These are phyloP conservation scores for Backusella westeae DNA, from an alignment of 192 early-diverging fungal genomes.

Conservation along the genomic window DNA sequence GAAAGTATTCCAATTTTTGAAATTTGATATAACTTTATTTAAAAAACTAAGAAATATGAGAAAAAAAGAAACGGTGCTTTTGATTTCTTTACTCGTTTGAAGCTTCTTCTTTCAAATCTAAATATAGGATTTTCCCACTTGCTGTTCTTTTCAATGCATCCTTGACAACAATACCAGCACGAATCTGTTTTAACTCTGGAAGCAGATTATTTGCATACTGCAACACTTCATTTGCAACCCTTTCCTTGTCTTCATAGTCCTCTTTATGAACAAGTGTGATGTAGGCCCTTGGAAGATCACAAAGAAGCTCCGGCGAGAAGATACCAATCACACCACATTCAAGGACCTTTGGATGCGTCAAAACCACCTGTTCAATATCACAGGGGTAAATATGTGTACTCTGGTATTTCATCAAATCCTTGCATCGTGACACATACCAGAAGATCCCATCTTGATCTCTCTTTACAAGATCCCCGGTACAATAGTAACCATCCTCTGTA, in stretches of 20 bases:
- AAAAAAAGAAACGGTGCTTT: not conserved
- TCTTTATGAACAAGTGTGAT: not conserved
- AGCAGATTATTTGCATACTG: not conserved
- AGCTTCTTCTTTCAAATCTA: not conserved
- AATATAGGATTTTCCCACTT: not conserved
- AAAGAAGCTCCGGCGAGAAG: not conserved
- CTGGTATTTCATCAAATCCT: conserved; percentile 87
- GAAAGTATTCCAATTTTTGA: too few species aligned
- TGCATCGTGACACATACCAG: conserved; percentile 77
- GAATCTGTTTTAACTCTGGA: not conserved
- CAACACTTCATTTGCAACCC: not conserved
- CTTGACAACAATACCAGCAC: not conserved
- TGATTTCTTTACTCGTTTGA: not conserved
- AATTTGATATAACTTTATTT: too few species aligned
- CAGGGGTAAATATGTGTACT: conserved; percentile 87
- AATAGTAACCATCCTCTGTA: conserved; percentile 68
- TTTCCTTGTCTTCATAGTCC: not conserved
- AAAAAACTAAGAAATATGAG: not conserved
- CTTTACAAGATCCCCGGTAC: conserved; percentile 82
- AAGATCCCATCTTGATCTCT: conserved; percentile 74
- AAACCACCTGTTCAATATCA: conserved; percentile 71
- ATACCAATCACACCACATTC: conserved; percentile 33
- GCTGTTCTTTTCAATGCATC: not conserved
- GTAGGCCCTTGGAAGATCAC: not conserved
- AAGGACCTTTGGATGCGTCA: conserved; percentile 61